Percentiles rank a stretch among this genome's conserved stretches.
These are phyloP conservation scores for Sphagnurus paluster DNA, from an alignment of 1,284 basidiomycete genomes.

Conservation along the genomic window DNA sequence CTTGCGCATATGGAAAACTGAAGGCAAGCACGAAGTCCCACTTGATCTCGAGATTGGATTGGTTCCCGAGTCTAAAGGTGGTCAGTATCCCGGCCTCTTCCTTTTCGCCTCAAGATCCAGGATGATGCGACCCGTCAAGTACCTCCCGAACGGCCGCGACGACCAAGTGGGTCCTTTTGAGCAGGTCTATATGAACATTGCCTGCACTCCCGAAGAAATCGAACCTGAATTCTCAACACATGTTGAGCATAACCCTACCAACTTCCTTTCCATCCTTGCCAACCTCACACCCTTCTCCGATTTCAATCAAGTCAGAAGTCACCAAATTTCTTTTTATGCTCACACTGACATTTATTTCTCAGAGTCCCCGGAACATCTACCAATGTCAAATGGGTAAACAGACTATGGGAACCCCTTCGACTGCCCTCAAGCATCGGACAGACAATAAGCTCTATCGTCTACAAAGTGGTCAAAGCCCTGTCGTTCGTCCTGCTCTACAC, in stretches of 20 bases:
- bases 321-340: not conserved
- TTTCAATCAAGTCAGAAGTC: constrained; percentile 83
- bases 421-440: constrained; percentile 87
- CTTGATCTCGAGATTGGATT: constrained; percentile 95
- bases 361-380: constrained; percentile 87
- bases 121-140: constrained; percentile 99
- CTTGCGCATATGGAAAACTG: constrained; percentile 95
- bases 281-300: constrained; percentile 89
- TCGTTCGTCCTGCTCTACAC: constrained; percentile 92
- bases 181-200: constrained; percentile 99
- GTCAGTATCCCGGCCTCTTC: constrained; percentile 97
- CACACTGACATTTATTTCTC: not conserved
- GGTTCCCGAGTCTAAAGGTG: constrained; percentile 88
- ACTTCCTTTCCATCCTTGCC: constrained; percentile 88
- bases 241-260: constrained; percentile 93
- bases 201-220: constrained; percentile 88
- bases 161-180: constrained; percentile 97
- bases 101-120: constrained; percentile 87
- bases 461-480: constrained; percentile 93
- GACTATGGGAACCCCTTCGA: constrained; percentile 98
- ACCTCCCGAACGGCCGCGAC: constrained; percentile 80
- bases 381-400: constrained; percentile 99
- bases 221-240: constrained; percentile 84
- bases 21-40: constrained; percentile 80
- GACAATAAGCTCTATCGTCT: constrained; percentile 99